These are phyloP conservation scores for Xeromyces bisporus DNA, from an alignment of 495 filamentous ascomycete genomes.

Conservation along the genomic window DNA sequence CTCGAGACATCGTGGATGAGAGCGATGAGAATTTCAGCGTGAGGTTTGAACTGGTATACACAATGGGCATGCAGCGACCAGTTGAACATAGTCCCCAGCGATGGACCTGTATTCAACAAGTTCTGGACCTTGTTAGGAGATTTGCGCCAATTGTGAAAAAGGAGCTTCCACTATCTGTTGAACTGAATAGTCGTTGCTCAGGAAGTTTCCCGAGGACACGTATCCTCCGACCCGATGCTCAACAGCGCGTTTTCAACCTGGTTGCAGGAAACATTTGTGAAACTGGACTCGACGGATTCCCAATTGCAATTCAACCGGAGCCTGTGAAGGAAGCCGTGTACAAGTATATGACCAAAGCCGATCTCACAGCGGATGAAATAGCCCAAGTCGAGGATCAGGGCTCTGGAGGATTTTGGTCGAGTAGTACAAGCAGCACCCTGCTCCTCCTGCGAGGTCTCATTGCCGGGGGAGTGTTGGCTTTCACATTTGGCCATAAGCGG, in stretches of 20 bases:
- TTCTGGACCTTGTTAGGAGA: no score
- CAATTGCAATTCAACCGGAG: slow-evolving; percentile 2
- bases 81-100: slow-evolving; percentile 41
- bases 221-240: no score
- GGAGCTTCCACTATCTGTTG: slow-evolving; percentile 26
- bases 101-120: no score
- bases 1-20: slow-evolving; percentile 45
- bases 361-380: background rate
- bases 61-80: slow-evolving; percentile 35
- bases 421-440: slow-evolving; percentile 15
- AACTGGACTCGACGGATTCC: slow-evolving; percentile 4
- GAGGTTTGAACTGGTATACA: slow-evolving; percentile 48
- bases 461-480: slow-evolving; percentile 34
- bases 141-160: no score
- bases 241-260: slow-evolving; percentile 10
- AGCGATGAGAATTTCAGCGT: slow-evolving; percentile 45
- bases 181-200: slow-evolving; percentile 8
- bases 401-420: no score
- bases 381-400: no score
- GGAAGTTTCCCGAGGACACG: slow-evolving; percentile 10
- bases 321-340: background rate
- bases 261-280: slow-evolving; percentile 7
- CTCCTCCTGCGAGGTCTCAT: slow-evolving; percentile 46
- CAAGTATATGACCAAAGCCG: background rate
- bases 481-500: slow-evolving; percentile 45